A percentile compares a stretch with the other conserved stretches of the same genome.
These are phyloP conservation scores for Venturia nashicola DNA, from an alignment of 2,329 filamentous ascomycete genomes.

Conservation along the genomic window DNA sequence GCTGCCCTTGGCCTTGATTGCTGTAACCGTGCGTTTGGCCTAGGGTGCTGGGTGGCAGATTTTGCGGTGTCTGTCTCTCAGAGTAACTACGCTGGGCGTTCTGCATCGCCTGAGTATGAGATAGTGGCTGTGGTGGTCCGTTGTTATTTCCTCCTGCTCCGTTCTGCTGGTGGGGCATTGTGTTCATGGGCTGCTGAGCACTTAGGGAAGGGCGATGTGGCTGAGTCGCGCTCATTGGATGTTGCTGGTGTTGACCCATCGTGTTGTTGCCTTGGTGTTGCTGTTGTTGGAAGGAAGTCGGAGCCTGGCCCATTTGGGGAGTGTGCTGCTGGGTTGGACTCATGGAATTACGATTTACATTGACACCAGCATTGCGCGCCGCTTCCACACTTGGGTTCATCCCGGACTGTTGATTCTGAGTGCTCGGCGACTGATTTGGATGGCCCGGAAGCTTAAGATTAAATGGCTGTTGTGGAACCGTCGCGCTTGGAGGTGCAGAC, in stretches of 20 bases:
- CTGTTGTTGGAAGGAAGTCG: background rate
- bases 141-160: constrained; percentile 15
- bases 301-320: background rate
- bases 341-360: background rate
- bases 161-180: constrained; percentile 13
- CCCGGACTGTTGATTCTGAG: background rate
- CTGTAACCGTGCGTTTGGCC: constrained; percentile 12
- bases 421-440: constrained; percentile 15
- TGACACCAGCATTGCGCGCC: background rate
- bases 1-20: constrained; percentile 21
- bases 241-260: constrained; percentile 5
- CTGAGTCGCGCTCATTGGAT: background rate
- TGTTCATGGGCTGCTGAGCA: constrained; percentile 17
- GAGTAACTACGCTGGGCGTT: constrained; percentile 28
- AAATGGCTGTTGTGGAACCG: constrained; percentile 13
- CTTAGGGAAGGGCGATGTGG: constrained; percentile 2
- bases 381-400: constrained; percentile 11
- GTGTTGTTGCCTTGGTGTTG: background rate
- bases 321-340: constrained; percentile 10
- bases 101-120: constrained; percentile 32
- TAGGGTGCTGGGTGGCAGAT: background rate
- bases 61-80: constrained; percentile 17
- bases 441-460: constrained; percentile 13
- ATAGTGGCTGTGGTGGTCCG: constrained; percentile 26
- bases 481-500: constrained; percentile 9